Evolutionary conservation across 257 asterid species (phyloP).

Genomic region (Misopates orontium): DNA sequence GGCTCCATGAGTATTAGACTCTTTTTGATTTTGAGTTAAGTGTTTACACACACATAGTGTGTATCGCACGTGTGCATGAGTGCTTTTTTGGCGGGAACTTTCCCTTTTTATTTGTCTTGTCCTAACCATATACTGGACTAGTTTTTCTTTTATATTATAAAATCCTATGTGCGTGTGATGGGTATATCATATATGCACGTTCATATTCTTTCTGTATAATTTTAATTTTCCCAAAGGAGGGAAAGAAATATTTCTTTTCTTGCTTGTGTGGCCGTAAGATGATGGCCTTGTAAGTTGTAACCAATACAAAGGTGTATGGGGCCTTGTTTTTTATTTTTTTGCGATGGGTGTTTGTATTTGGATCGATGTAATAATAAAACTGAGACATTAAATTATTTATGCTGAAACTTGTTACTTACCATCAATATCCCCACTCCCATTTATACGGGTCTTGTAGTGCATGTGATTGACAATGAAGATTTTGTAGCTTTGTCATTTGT

Average conservation of each 20-base stretch:
- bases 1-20: constrained; percentile 26
- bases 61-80: constrained; percentile 56
- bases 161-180: constrained; percentile 41
- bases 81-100: constrained; percentile 69
- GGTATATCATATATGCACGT: constrained; percentile 47
- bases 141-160: constrained; percentile 5
- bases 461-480: constrained; percentile 72
- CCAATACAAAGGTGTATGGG: constrained; percentile 82
- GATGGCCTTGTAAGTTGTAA: constrained; percentile 42
- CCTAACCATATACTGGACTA: constrained; percentile 60
- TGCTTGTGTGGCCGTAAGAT: constrained; percentile 40
- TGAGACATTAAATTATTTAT: constrained; percentile 4
- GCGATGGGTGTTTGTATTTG: constrained; percentile 52
- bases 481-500: constrained; percentile 84
- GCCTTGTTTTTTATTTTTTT: constrained; percentile 42
- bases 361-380: constrained; percentile 39
- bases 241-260: constrained; percentile 37
- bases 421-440: constrained; percentile 23
- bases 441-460: constrained; percentile 45
- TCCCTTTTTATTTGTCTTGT: constrained; percentile 33
- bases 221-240: constrained; percentile 15
- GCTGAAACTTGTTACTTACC: not conserved
- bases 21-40: constrained; percentile 46
- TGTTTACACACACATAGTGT: constrained; percentile 43
- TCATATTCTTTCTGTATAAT: constrained; percentile 27